Evolutionary conservation across 306 rosid genomes (phyloP).

Genomic region (Vigna unguiculata): DNA sequence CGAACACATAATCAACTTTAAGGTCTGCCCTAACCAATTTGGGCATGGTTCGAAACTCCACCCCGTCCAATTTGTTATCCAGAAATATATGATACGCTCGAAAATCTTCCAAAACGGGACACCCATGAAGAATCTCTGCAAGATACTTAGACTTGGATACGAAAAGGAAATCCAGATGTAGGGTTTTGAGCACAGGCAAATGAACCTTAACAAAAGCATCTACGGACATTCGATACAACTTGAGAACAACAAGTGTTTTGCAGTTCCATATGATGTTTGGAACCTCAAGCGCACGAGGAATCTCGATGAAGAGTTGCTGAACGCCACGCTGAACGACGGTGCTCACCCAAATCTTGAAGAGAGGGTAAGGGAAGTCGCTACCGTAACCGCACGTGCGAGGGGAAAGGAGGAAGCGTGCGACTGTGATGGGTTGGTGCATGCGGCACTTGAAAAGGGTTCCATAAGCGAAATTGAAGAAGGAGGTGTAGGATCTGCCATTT

Average conservation of each 20-base stretch:
- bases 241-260: background rate
- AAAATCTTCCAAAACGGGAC: background rate
- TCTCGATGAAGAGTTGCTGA: background rate
- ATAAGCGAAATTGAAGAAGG: background rate
- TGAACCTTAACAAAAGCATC: background rate
- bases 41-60: background rate
- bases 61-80: background rate
- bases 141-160: background rate
- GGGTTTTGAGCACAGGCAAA: background rate
- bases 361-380: background rate
- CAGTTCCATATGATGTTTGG: background rate
- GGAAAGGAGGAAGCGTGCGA: background rate
- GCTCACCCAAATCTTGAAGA: background rate
- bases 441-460: background rate
- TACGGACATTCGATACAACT: background rate
- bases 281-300: background rate
- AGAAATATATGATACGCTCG: background rate
- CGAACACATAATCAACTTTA: background rate
- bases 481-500: background rate
- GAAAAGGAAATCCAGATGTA: background rate
- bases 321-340: background rate
- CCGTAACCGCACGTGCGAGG: background rate
- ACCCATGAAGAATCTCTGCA: background rate
- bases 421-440: background rate
- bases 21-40: background rate